Evolutionary conservation across 164 flowering plant species (phyloP).

Genomic region (Saururus chinensis): DNA sequence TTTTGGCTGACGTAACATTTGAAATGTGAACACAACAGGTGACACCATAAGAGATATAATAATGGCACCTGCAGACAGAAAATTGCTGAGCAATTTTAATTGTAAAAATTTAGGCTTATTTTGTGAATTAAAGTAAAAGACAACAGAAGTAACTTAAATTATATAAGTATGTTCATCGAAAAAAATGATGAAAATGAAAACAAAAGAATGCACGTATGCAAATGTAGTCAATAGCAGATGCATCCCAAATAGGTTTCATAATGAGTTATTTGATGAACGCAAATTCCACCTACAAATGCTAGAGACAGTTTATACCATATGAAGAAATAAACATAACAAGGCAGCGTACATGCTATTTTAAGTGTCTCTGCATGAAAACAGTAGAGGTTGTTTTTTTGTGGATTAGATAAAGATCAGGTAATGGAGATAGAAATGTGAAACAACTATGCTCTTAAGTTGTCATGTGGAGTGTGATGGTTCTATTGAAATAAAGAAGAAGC

Average conservation of each 20-base stretch:
- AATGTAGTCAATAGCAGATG: not conserved
- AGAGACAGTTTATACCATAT: no score
- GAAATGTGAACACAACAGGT: constrained; percentile 37
- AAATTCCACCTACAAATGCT: no score
- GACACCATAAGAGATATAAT: constrained; percentile 58
- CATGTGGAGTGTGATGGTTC: not conserved
- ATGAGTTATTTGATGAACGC: not conserved
- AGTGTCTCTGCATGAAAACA: not conserved
- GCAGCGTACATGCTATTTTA: no score
- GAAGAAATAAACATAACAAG: no score
- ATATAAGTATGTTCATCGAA: no score
- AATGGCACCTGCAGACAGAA: constrained; percentile 54
- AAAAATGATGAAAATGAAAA: no score
- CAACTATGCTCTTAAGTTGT: no score
- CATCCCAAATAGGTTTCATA: not conserved
- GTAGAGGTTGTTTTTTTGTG: not conserved
- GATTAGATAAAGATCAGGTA: not conserved
- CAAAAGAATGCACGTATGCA: not conserved
- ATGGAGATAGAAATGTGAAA: not conserved
- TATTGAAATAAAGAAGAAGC: not conserved
- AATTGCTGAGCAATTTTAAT: not conserved
- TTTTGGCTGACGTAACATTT: constrained; percentile 57
- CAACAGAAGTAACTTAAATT: not conserved
- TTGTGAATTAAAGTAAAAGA: not conserved
- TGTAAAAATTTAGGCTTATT: not conserved